A percentile compares a stretch with the other conserved stretches of the same genome.
phyloP scores from a whole-genome alignment of 345 rosid genomes.

The Aquilaria sinensis region DNA sequence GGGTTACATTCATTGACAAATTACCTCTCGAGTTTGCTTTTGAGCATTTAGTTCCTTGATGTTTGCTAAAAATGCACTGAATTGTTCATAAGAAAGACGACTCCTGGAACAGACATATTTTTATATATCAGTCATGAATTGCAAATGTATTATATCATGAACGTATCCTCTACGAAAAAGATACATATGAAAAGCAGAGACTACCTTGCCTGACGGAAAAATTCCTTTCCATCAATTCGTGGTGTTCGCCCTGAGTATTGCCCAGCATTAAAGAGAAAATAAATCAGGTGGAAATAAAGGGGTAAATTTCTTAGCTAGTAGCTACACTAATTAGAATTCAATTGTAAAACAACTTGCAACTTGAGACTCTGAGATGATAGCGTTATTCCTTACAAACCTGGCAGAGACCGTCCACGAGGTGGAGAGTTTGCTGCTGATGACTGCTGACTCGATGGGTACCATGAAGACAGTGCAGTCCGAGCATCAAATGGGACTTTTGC shows the following conservation, averaged over 20 bases:
- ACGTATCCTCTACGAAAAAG: not conserved
- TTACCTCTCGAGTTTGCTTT: conserved; percentile 88
- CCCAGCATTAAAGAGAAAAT: not conserved
- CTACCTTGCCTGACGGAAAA: conserved; percentile 95
- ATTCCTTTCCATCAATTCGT: conserved; percentile 93
- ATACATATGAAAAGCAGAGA: not conserved
- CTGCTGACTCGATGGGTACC: conserved; percentile 91
- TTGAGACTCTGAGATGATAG: not conserved
- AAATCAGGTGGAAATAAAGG: conserved; percentile 10
- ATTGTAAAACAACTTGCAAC: not conserved
- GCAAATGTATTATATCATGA: not conserved
- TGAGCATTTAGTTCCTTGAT: conserved; percentile 90
- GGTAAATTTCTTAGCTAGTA: not conserved
- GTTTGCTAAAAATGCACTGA: conserved; percentile 89
- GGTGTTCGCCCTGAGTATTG: conserved; percentile 41
- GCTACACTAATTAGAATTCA: not conserved
- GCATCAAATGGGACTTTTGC: conserved; percentile 49
- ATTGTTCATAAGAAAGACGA: conserved; percentile 84
- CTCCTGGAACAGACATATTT: conserved; percentile 42
- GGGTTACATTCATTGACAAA: not conserved
- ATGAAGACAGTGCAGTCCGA: conserved; percentile 41
- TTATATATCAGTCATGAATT: conserved; percentile 5
- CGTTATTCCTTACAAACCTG: conserved; percentile 38
- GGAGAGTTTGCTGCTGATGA: conserved; percentile 91
- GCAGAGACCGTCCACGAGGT: conserved; percentile 61